A percentile compares a stretch with the other conserved stretches of the same genome.
phyloP scores from a whole-genome alignment of 2,329 filamentous ascomycete genomes.

The Paraphoma chrysanthemicola region DNA sequence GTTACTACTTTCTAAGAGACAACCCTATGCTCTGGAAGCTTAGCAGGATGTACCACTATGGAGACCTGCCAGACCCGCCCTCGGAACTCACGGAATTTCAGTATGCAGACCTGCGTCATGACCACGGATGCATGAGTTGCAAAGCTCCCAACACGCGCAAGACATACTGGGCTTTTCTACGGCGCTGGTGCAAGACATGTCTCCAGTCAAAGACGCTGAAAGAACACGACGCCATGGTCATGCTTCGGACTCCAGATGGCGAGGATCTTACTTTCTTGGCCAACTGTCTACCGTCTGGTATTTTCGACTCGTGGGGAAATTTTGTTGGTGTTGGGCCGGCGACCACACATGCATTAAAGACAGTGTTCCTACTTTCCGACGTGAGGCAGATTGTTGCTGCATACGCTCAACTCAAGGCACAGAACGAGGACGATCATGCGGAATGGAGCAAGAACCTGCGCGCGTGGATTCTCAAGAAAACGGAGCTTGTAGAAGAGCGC shows the following conservation, averaged over 20 bases:
- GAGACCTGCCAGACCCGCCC: slow-evolving; percentile 43
- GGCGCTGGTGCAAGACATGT: slow-evolving; percentile 52
- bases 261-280: slow-evolving; percentile 37
- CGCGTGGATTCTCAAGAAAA: slow-evolving; percentile 30
- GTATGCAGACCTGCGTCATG: slow-evolving; percentile 49
- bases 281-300: slow-evolving; percentile 41
- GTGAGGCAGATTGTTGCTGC: slow-evolving; percentile 37
- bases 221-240: slow-evolving; percentile 36
- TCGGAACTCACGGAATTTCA: slow-evolving; percentile 48
- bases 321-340: slow-evolving; percentile 46
- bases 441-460: slow-evolving; percentile 28
- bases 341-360: slow-evolving; percentile 42
- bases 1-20: slow-evolving; percentile 42
- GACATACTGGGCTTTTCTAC: slow-evolving; percentile 52
- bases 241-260: slow-evolving; percentile 32
- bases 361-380: slow-evolving; percentile 39
- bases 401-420: slow-evolving; percentile 19
- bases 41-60: slow-evolving; percentile 43
- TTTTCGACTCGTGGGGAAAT: slow-evolving; percentile 49
- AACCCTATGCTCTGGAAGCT: slow-evolving; percentile 49
- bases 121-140: slow-evolving; percentile 50
- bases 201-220: slow-evolving; percentile 42
- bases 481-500: slow-evolving; percentile 35
- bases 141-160: slow-evolving; percentile 45
- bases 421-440: slow-evolving; percentile 19